A percentile compares a stretch with the other conserved stretches of the same genome.
Evolutionary conservation across 179 eudicot genomes (phyloP).

Genomic region (Silene noctiflora): DNA sequence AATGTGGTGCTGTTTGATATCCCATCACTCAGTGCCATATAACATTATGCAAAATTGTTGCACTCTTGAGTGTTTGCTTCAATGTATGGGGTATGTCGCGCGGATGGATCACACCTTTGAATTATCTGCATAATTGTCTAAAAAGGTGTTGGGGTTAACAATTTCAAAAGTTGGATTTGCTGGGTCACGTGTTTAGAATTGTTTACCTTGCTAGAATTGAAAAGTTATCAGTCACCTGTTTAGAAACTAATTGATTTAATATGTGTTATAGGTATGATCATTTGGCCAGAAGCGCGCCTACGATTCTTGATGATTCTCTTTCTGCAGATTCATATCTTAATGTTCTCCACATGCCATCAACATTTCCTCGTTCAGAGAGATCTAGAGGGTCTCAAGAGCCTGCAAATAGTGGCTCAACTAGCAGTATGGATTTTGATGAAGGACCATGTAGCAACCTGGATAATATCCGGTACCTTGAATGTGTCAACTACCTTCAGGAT

Average conservation of each 20-base stretch:
- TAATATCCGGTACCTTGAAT: conserved; percentile 76
- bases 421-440: conserved; percentile 55
- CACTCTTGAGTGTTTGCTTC: neutral
- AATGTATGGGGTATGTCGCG: neutral
- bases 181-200: neutral
- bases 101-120: neutral
- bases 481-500: conserved; percentile 86
- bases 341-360: conserved; percentile 96
- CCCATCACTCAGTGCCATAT: conserved; percentile 2
- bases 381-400: conserved; percentile 65
- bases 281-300: conserved; percentile 95
- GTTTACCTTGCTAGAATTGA: neutral
- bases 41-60: neutral
- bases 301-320: conserved; percentile 91
- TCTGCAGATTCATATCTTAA: conserved; percentile 99
- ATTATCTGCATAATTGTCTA: neutral
- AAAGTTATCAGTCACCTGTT: neutral
- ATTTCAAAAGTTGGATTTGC: neutral
- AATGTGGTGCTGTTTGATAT: neutral
- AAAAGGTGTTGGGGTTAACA: conserved; percentile 2
- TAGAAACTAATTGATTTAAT: conserved; percentile 21
- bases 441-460: conserved; percentile 95
- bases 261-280: conserved; percentile 75
- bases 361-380: conserved; percentile 93
- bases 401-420: conserved; percentile 45